phyloP scores from a whole-genome alignment of 345 rosid species.

The Citrus inodora region DNA sequence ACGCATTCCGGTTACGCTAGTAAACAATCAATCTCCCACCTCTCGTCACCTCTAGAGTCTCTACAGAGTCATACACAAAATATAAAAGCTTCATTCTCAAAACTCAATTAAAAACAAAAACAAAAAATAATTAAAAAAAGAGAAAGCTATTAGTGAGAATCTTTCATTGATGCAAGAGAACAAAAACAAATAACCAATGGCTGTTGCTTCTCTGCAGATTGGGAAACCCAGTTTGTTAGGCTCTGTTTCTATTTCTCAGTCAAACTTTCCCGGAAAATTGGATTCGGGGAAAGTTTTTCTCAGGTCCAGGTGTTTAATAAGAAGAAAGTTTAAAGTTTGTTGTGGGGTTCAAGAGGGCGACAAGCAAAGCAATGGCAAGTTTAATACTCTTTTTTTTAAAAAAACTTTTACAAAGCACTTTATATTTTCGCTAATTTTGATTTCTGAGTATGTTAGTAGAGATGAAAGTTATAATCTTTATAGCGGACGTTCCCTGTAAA shows the following conservation, averaged over 20 bases:
- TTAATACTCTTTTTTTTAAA: background rate
- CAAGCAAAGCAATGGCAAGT: constrained; percentile 58
- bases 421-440: background rate
- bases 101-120: background rate
- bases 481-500: background rate
- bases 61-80: too few species aligned
- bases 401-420: background rate
- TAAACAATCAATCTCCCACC: background rate
- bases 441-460: background rate
- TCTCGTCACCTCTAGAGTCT: constrained; percentile 1
- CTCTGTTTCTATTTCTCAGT: constrained; percentile 48
- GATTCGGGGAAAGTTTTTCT: constrained; percentile 30
- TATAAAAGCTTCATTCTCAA: background rate
- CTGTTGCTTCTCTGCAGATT: constrained; percentile 43
- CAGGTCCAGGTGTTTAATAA: constrained; percentile 17
- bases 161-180: constrained; percentile 26
- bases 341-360: constrained; percentile 57
- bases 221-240: constrained; percentile 36
- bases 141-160: background rate
- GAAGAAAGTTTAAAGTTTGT: constrained; percentile 30
- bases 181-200: constrained; percentile 33
- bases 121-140: background rate
- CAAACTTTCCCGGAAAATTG: constrained; percentile 34
- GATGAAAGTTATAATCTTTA: background rate
- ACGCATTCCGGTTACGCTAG: constrained; percentile 15